phyloP scores from a whole-genome alignment of 345 rosid genomes.

The Odontarrhena argentea region DNA sequence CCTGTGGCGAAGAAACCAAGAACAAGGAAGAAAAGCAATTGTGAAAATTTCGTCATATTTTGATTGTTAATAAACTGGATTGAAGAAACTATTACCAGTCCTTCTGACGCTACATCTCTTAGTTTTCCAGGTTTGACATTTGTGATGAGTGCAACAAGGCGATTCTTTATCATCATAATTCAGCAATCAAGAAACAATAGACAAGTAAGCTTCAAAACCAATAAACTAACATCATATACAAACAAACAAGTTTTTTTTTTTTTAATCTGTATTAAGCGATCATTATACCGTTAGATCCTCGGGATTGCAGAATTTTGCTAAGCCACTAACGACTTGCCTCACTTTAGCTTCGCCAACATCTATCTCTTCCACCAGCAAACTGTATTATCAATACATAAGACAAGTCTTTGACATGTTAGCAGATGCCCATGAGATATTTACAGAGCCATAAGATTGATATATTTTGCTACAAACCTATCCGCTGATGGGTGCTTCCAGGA shows the following conservation, averaged over 20 bases:
- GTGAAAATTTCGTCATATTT: not conserved
- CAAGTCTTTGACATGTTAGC: not conserved
- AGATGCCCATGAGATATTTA: conserved; percentile 8
- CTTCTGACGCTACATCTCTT: conserved; percentile 89
- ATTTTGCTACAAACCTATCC: conserved; percentile 67
- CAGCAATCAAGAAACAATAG: conserved; percentile 33
- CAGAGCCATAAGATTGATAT: conserved; percentile 14
- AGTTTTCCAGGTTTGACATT: conserved; percentile 99
- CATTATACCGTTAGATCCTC: conserved; percentile 73
- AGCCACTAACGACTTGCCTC: conserved; percentile 97
- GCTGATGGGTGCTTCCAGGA: conserved; percentile 99
- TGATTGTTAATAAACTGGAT: not conserved
- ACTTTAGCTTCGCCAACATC: conserved; percentile 85
- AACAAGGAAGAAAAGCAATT: conserved; percentile 18
- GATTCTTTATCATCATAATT: conserved; percentile 56
- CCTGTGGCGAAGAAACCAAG: conserved; percentile 50
- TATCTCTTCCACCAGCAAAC: conserved; percentile 96
- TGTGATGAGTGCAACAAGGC: conserved; percentile 76
- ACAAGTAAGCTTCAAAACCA: conserved; percentile 29
- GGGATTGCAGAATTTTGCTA: conserved; percentile 86
- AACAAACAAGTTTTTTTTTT: not conserved
- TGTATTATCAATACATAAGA: conserved; percentile 40
- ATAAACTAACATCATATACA: not conserved
- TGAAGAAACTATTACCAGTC: conserved; percentile 66
- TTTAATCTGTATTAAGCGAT: not conserved